Percentiles rank a stretch among this genome's conserved stretches.
These are phyloP conservation scores for Saksenaea vasiformis DNA, from an alignment of 371 early-diverging fungal species.

Conservation along the genomic window DNA sequence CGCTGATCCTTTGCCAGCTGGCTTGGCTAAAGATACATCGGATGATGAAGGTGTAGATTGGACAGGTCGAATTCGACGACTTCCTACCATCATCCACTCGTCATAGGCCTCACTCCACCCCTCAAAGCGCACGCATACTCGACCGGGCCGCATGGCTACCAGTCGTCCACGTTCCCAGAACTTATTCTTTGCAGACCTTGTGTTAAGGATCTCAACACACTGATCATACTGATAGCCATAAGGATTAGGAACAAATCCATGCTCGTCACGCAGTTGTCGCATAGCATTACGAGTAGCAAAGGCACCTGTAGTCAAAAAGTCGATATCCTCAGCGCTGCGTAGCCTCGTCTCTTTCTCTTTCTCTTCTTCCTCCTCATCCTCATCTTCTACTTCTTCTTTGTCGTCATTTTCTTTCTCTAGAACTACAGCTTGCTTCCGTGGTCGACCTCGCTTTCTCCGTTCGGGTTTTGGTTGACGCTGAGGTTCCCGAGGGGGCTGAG, in stretches of 20 bases:
- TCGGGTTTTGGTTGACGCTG: neutral
- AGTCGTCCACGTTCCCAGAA: constrained; percentile 54
- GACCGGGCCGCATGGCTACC: constrained; percentile 46
- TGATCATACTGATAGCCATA: constrained; percentile 39
- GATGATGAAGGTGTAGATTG: constrained; percentile 5
- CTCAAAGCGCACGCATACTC: constrained; percentile 59
- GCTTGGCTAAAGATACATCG: neutral
- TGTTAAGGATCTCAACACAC: constrained; percentile 40
- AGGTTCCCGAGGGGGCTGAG: neutral
- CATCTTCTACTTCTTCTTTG: neutral
- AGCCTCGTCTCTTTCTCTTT: neutral
- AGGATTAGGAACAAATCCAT: constrained; percentile 50
- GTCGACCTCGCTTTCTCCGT: constrained; percentile 1
- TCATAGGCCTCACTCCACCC: constrained; percentile 62
- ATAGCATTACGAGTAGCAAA: constrained; percentile 49
- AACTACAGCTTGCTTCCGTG: constrained; percentile 1
- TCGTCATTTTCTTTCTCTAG: neutral
- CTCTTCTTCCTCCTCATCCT: constrained; percentile 8
- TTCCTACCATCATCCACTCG: constrained; percentile 66
- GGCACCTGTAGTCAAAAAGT: constrained; percentile 45
- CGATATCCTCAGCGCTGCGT: neutral
- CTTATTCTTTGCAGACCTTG: constrained; percentile 33
- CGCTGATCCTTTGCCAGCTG: neutral
- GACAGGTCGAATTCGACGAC: constrained; percentile 43
- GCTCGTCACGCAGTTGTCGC: constrained; percentile 42